Conservation (phyloP, 306 rosid genomes). For the Medicago truncatula region MtrunA17r5.0-ANR NC_053044.1:37873001-37873500, state of each 20-base stretch:
- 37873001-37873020: background rate
- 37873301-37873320: background rate
- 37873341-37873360: background rate
- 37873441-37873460: background rate
- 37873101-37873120: slow-evolving; percentile 65
- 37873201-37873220: background rate
- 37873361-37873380: background rate
- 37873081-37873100: slow-evolving; percentile 69
- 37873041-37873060: background rate
- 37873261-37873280: background rate
- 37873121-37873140: slow-evolving; percentile 57
- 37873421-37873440: background rate
- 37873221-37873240: background rate
- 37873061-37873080: slow-evolving; percentile 44
- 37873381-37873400: background rate
- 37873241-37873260: background rate
- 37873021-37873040: slow-evolving; percentile 3
- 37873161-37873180: slow-evolving; percentile 50
- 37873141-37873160: slow-evolving; percentile 54
- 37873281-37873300: too few relatives aligned
- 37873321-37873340: background rate
- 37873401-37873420: background rate
- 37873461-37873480: slow-evolving; percentile 68
- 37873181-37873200: background rate
- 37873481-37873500: slow-evolving; percentile 65